phyloP scores from a whole-genome alignment of 2,329 filamentous ascomycete species.

The Neurospora sp. region DNA sequence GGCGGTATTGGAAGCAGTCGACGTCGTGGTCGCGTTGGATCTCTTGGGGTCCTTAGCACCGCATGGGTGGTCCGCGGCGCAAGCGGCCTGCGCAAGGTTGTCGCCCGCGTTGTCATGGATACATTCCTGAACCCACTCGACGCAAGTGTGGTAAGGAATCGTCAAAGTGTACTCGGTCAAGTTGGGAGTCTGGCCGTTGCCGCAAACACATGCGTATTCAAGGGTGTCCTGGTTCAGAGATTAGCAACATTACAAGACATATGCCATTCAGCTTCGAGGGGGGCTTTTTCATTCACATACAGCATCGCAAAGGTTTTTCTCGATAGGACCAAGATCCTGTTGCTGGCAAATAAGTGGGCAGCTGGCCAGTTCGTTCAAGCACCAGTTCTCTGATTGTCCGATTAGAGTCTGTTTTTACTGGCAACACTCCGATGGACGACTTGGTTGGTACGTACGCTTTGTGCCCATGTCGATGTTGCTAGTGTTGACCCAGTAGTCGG shows the following conservation, averaged over 20 bases:
- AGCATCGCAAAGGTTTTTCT: conserved; percentile 58
- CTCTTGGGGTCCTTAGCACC: conserved; percentile 56
- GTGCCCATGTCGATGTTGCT: conserved; percentile 41
- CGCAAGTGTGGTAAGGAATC: conserved; percentile 68
- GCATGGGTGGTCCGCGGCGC: conserved; percentile 49
- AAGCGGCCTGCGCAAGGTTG: conserved; percentile 22
- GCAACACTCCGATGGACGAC: neutral
- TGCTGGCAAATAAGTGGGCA: conserved; percentile 69
- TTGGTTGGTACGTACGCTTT: conserved; percentile 36
- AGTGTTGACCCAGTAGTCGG: conserved; percentile 54
- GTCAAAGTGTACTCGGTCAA: conserved; percentile 69
- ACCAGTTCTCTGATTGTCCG: conserved; percentile 48
- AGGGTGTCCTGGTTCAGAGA: conserved; percentile 39
- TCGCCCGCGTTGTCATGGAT: conserved; percentile 27
- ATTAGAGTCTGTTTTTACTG: conserved; percentile 3
- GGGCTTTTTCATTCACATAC: conserved; percentile 30
- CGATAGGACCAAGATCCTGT: conserved; percentile 36
- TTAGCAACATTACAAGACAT: neutral
- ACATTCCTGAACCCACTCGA: conserved; percentile 61
- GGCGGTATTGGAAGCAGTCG: conserved; percentile 31
- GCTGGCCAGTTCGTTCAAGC: conserved; percentile 47
- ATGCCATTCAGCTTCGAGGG: neutral
- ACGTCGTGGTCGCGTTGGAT: conserved; percentile 42
- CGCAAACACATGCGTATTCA: conserved; percentile 64
- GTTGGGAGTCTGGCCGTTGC: conserved; percentile 57